Evolutionary conservation across 2,329 filamentous ascomycete genomes (phyloP), one percentile per base, ranked within the genome.

Genomic region (Calonectria fujianensis): DNA sequence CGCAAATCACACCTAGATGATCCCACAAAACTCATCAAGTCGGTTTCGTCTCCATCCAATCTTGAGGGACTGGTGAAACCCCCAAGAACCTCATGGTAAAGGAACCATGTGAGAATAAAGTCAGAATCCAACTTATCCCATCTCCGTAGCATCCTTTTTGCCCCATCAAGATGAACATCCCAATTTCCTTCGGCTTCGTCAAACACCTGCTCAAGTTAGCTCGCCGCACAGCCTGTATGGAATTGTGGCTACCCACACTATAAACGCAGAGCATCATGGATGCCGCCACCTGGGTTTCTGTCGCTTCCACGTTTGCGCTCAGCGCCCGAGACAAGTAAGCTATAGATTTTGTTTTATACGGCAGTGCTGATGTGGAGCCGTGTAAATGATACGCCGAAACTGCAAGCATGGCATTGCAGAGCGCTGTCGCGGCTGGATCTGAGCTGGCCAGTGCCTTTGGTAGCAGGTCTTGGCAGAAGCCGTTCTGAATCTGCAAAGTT

Each of bases 221-320:
- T 0, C 16, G 5, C 2, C 32, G 5, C 2, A 11, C 20, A 27
- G 7, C 7, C 27, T 4, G 27, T 14, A 29, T 11, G 13, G n/a
- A 14, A 14, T 11, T 24, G 5, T 18, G 10, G n/a, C 35, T 9
- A 75, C 85, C 79, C 75, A 88, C 87, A 78, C 87, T 88, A 73
- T 89, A 88, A 20, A 89, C 87, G 68, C 87, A 89, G 9, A 89
- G 83, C 87, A 89, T 89, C 88, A 89, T 87, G 10, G 86, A 88
- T 16, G 87, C 85, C 18, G 87, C 86, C 66, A 88, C 82, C 72
- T 88, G 87, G 10, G 83, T 83, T 65, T 86, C 83, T 9, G 82
- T 84, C 20, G 72, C 59, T 27, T 69, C 66, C 5, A 45, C 18
- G 18, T 79, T 81, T n/a, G 74, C 78, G 16, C 37, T 63, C 18